phyloP scores from a whole-genome alignment of 1,284 basidiomycete genomes.

The Peniophora sp. region DNA sequence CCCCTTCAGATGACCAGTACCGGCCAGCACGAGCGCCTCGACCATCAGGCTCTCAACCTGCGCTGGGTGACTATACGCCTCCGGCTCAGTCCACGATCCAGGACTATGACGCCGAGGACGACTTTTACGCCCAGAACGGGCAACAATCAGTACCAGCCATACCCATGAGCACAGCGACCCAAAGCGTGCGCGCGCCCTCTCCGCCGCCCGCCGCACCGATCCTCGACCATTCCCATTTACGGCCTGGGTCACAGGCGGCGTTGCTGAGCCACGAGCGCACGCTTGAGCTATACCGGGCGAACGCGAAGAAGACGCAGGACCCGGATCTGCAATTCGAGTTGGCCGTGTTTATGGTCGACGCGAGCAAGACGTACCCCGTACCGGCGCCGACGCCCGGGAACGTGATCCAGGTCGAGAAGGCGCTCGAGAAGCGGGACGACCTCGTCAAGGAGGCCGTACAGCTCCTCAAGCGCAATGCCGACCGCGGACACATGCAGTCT shows the following conservation, averaged over 20 bases:
- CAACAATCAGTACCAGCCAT: conserved; percentile 1
- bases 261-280: conserved; percentile 93
- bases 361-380: conserved; percentile 81
- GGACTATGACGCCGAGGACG: conserved; percentile 6
- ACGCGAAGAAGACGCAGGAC: conserved; percentile 98
- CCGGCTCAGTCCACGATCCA: conserved; percentile 15
- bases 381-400: conserved; percentile 59
- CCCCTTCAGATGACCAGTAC: too few relatives aligned
- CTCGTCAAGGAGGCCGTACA: conserved; percentile 81
- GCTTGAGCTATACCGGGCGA: conserved; percentile 92
- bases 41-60: too few relatives aligned
- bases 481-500: conserved; percentile 88
- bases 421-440: conserved; percentile 76
- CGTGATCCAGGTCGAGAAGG: conserved; percentile 74
- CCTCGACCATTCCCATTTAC: conserved; percentile 90
- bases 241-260: conserved; percentile 87
- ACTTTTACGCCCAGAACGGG: conserved; percentile 11
- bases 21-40: too few relatives aligned
- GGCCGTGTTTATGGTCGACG: conserved; percentile 97
- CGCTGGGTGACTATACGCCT: conserved; percentile 13
- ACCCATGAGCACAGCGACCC: conserved; percentile 18
- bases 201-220: conserved; percentile 52
- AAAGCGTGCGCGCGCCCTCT: conserved; percentile 39
- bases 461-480: conserved; percentile 85
- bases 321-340: conserved; percentile 98